Conservation (phyloP, 1,284 basidiomycete species). For the Flammula alnicola region DNA sequence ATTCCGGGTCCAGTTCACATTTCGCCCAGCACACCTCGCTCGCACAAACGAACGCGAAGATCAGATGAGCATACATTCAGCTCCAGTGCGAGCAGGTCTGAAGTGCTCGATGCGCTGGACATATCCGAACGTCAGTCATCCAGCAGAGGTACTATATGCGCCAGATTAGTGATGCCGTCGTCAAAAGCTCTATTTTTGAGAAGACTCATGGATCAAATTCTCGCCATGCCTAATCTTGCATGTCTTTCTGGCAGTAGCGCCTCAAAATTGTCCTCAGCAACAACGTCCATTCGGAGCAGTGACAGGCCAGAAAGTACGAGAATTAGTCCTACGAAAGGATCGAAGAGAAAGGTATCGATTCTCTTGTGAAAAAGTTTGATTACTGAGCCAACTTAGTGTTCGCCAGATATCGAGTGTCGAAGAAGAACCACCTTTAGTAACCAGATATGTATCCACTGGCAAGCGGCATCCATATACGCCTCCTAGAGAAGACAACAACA, state of each 20-base stretch:
- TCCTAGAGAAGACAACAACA: not conserved
- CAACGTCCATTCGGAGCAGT: no score
- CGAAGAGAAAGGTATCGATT: constrained; percentile 1
- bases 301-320: not conserved
- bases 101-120: constrained; percentile 42
- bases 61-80: constrained; percentile 26
- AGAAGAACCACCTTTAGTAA: no score
- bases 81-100: constrained; percentile 29
- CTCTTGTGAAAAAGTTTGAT: no score
- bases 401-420: not conserved
- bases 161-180: constrained; percentile 4
- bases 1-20: constrained; percentile 33
- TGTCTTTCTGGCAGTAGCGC: constrained; percentile 33
- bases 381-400: no score
- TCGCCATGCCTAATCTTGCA: constrained; percentile 50
- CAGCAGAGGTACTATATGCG: constrained; percentile 3
- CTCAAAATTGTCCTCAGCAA: not conserved
- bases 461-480: not conserved
- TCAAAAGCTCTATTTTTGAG: constrained; percentile 41
- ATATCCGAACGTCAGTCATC: constrained; percentile 42
- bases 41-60: constrained; percentile 3
- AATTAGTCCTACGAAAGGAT: not conserved
- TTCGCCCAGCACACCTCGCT: constrained; percentile 27
- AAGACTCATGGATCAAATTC: constrained; percentile 45
- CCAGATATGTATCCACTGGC: no score